These are phyloP conservation scores for Spatholobus suberectus DNA, from an alignment of 306 rosid genomes.

Conservation along the genomic window DNA sequence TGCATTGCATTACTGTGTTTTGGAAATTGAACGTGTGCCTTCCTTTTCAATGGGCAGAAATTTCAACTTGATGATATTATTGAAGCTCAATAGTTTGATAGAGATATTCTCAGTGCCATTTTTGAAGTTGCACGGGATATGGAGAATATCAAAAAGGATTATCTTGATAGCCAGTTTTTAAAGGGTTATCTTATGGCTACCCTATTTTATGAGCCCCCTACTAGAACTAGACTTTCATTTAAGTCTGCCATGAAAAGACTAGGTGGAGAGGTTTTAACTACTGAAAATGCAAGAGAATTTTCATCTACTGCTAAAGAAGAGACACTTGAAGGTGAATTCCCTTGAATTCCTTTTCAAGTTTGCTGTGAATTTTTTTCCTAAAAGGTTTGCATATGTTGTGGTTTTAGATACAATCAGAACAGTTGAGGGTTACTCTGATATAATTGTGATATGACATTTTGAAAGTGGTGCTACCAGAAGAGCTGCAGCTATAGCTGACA, in stretches of 20 bases:
- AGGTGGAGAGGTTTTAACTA: constrained; percentile 91
- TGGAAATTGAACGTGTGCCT: constrained; percentile 44
- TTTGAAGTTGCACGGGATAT: constrained; percentile 79
- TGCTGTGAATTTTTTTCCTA: not conserved
- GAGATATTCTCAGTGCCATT: constrained; percentile 69
- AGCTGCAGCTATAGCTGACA: constrained; percentile 78
- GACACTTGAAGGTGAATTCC: constrained; percentile 82
- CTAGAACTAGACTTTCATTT: constrained; percentile 91
- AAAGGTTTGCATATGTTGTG: constrained; percentile 30
- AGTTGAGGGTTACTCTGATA: constrained; percentile 87
- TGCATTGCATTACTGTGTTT: constrained; percentile 46
- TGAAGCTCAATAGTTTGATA: constrained; percentile 87
- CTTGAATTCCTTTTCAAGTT: constrained; percentile 17
- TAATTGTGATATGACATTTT: constrained; percentile 91
- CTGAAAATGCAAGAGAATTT: constrained; percentile 93
- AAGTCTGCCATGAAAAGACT: constrained; percentile 96
- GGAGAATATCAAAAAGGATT: constrained; percentile 80
- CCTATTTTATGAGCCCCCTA: constrained; percentile 89
- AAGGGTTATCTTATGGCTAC: constrained; percentile 94
- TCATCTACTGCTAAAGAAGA: constrained; percentile 95
- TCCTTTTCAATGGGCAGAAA: constrained; percentile 57
- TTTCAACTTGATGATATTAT: constrained; percentile 85
- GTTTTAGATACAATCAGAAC: constrained; percentile 86
- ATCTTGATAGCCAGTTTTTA: constrained; percentile 79
- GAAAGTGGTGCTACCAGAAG: constrained; percentile 95